phyloP scores from a whole-genome alignment of 495 filamentous ascomycete species.

The Xylaria curta region DNA sequence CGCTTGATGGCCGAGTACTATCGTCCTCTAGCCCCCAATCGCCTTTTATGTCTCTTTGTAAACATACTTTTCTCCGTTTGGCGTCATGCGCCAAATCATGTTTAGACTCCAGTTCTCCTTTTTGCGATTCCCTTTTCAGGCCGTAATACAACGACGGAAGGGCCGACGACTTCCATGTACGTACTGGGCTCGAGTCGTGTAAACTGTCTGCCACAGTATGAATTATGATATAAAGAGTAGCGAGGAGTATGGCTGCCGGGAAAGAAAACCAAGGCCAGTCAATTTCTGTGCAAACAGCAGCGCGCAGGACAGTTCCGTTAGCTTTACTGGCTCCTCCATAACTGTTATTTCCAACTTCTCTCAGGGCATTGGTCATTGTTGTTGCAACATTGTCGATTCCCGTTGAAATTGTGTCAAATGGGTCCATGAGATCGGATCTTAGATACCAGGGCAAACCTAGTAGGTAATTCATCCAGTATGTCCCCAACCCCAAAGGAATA shows the following conservation, averaged over 20 bases:
- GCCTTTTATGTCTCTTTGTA: neutral
- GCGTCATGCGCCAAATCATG: neutral
- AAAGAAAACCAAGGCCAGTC: constrained; percentile 3
- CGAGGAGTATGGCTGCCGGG: neutral
- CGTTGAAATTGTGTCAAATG: neutral
- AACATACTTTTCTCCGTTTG: neutral
- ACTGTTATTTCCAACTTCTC: neutral
- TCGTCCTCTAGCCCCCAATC: neutral
- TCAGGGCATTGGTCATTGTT: neutral
- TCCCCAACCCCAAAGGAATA: neutral
- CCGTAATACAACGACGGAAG: neutral
- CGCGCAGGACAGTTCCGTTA: neutral
- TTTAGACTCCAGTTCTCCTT: neutral
- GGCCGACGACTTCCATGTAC: neutral
- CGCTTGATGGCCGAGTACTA: neutral
- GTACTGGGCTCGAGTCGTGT: neutral
- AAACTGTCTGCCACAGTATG: neutral
- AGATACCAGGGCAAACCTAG: neutral
- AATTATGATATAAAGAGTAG: neutral
- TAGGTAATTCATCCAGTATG: neutral
- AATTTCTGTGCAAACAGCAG: neutral
- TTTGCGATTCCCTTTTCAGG: neutral
- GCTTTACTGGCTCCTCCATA: neutral
- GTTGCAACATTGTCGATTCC: neutral
- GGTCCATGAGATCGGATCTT: neutral